Evolutionary conservation across 176 grass and related monocot species (phyloP).

Genomic region (Echinochloa phyllopogon): DNA sequence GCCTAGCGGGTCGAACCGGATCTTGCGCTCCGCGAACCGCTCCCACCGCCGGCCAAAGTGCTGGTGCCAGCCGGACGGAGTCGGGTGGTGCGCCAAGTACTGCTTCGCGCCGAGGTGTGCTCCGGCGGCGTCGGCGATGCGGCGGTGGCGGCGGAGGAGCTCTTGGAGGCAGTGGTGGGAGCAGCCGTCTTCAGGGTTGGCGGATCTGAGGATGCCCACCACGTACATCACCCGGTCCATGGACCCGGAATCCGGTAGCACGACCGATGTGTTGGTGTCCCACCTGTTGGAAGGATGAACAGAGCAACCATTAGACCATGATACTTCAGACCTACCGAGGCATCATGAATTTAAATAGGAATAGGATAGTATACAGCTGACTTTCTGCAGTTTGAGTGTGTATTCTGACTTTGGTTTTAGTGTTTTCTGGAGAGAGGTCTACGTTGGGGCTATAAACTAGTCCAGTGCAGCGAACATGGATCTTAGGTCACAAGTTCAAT

Average conservation of each 20-base stretch:
- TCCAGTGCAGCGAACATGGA: slow-evolving; percentile 44
- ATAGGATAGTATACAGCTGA: slow-evolving; percentile 41
- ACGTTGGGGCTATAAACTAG: slow-evolving; percentile 35
- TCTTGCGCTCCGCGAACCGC: slow-evolving; percentile 64
- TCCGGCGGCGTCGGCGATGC: slow-evolving; percentile 46
- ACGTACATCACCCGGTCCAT: slow-evolving; percentile 63
- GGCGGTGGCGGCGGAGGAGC: slow-evolving; percentile 54
- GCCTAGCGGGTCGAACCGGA: slow-evolving; percentile 63
- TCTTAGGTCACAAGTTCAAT: not conserved
- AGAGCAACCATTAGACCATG: slow-evolving; percentile 28
- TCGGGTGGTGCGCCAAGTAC: slow-evolving; percentile 71
- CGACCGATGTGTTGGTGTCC: slow-evolving; percentile 72
- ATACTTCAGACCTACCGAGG: not conserved
- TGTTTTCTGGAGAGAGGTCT: slow-evolving; percentile 36
- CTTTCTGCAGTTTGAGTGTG: slow-evolving; percentile 41
- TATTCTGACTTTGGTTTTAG: slow-evolving; percentile 35
- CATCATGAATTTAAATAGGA: slow-evolving; percentile 7
- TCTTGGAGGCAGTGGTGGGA: slow-evolving; percentile 58
- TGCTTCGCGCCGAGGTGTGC: slow-evolving; percentile 56
- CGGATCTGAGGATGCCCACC: slow-evolving; percentile 72
- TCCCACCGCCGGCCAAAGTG: slow-evolving; percentile 74
- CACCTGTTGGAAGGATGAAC: slow-evolving; percentile 52
- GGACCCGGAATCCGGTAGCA: slow-evolving; percentile 64
- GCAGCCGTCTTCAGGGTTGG: slow-evolving; percentile 56
- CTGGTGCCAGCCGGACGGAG: slow-evolving; percentile 45